Percentiles rank a stretch among this genome's conserved stretches.
phyloP scores from a whole-genome alignment of 768 basidiomycete species.

The Butyriboletus loyo region DNA sequence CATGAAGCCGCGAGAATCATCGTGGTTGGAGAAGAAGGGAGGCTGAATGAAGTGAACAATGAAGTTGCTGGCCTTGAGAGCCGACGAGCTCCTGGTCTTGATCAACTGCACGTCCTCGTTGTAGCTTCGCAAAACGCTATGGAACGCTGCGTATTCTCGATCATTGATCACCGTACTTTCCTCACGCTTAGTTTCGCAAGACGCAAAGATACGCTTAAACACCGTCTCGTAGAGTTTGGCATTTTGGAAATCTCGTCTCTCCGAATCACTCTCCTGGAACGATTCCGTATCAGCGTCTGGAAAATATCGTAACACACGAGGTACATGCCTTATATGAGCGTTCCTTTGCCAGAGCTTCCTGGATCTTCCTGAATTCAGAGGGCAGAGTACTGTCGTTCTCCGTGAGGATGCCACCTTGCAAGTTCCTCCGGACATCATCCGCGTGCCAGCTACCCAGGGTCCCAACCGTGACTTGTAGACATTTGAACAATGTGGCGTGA shows the following conservation, averaged over 20 bases:
- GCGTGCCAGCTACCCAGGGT: not conserved
- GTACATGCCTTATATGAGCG: not conserved
- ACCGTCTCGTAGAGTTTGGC: not conserved
- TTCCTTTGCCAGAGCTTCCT: not conserved
- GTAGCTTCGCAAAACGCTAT: not conserved
- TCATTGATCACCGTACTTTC: not conserved
- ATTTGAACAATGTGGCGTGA: not conserved
- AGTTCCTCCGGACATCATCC: not conserved
- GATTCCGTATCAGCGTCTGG: not conserved
- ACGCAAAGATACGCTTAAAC: not conserved
- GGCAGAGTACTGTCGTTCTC: not conserved
- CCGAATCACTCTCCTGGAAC: not conserved
- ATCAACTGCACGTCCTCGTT: not conserved
- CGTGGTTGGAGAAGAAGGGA: slow-evolving; percentile 1
- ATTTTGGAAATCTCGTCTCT: not conserved
- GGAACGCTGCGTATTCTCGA: not conserved
- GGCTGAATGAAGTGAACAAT: slow-evolving; percentile 8
- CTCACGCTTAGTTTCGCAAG: accelerated
- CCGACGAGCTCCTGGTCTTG: not conserved
- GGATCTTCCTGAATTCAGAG: not conserved
- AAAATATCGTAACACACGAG: not conserved
- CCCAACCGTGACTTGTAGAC: not conserved
- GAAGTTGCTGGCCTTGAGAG: slow-evolving; percentile 7
- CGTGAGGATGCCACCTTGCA: not conserved
- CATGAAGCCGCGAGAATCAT: not conserved